Evolutionary conservation across 164 flowering plant species (phyloP), one percentile per base, ranked within the genome.

Genomic region (Protea cynaroides): DNA sequence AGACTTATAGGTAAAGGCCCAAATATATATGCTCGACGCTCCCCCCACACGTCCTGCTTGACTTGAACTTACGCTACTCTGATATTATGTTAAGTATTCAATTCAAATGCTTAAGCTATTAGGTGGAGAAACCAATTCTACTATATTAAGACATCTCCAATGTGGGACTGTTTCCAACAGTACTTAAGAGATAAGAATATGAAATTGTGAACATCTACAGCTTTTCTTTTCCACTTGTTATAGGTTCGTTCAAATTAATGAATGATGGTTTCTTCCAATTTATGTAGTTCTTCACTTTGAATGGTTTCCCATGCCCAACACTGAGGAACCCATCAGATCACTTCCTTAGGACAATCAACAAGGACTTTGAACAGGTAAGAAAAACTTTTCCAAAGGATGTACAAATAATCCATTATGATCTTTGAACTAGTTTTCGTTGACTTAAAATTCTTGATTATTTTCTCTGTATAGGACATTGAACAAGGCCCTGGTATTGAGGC

Each of bases 261-360:
- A 40, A 40, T 40, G 15, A 25, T 22, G 25, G 12, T 9, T 18
- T 4, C 12, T n/a, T n/a, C 21, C 5, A 8, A 29, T 22, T 54
- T 46, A 25, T 67, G 75, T 24, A 90, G 95, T 83, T 88, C 63
- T 90, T 86, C 38, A 71, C 86, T 7, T 19, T 17, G 44, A 84
- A 73, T 80, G 97, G 91, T 4, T 86, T 86, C 62, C 86, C 88
- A 10, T 88, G 91, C 76, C 91, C 97, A 3, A 68, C 66, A 61
- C 74, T 79, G 55, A 79, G 78, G 59, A 90, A 86, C 52, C 97
- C 97, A 5, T 82, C 95, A 0, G 97, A 88, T 77, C 95, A 90
- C 66, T 90, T 53, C 66, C 91, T 90, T 10, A 76, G 74, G 71
- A 84, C 82, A 10, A 84, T 90, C 60, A 90, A 90, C 81, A 82